A percentile compares a stretch with the other conserved stretches of the same genome.
Evolutionary conservation across 768 basidiomycete genomes (phyloP).

Genomic region (Hericium erinaceus): DNA sequence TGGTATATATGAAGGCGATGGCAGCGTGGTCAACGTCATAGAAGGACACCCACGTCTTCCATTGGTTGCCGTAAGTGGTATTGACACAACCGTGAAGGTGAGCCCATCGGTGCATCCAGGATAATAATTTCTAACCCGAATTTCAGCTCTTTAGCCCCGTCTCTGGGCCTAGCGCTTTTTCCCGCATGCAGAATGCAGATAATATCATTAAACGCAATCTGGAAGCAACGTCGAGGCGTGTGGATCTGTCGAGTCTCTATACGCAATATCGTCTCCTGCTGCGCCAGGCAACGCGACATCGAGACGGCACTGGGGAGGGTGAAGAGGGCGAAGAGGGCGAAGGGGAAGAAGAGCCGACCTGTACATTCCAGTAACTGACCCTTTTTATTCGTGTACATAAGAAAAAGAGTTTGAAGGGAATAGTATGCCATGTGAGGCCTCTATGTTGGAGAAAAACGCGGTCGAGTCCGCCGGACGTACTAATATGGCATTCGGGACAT

Average conservation of each 20-base stretch:
- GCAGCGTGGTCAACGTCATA: conserved; percentile 74
- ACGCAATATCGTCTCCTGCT: neutral
- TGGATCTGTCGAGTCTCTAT: conserved; percentile 23
- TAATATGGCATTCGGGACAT: neutral
- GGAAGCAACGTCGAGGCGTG: conserved; percentile 23
- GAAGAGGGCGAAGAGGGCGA: neutral
- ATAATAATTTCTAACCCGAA: neutral
- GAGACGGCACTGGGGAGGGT: neutral
- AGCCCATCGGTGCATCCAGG: conserved; percentile 2
- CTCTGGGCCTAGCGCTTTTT: conserved; percentile 37
- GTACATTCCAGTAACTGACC: neutral
- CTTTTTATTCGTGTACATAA: neutral
- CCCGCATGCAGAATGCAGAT: conserved; percentile 41
- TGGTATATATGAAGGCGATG: conserved; percentile 80
- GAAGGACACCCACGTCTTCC: conserved; percentile 76
- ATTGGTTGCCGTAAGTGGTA: conserved; percentile 78
- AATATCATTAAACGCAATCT: conserved; percentile 50
- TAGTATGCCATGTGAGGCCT: conserved; percentile 18
- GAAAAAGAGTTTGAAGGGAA: neutral
- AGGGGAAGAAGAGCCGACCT: neutral
- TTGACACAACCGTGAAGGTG: conserved; percentile 80
- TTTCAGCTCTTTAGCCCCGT: conserved; percentile 59
- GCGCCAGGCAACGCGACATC: neutral
- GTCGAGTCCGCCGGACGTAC: neutral
- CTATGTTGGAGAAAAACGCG: conserved; percentile 5